Percentiles rank a stretch among this genome's conserved stretches.
These are phyloP conservation scores for Xylaria curta DNA, from an alignment of 495 filamentous ascomycete species.

Conservation along the genomic window DNA sequence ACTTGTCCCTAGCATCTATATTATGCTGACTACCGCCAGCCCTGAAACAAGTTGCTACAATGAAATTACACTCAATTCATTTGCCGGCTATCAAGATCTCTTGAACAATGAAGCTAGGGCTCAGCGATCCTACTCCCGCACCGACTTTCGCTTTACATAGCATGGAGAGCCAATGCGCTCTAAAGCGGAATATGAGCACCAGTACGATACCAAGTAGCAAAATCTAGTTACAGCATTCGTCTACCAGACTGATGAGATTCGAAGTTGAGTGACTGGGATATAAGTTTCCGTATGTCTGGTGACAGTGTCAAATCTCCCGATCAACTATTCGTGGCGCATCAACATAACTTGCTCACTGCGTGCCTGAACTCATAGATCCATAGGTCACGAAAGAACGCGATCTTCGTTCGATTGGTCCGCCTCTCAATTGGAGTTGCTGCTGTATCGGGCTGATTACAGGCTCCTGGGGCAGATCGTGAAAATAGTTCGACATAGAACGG, in stretches of 20 bases:
- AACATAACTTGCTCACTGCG: neutral
- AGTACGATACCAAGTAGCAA: constrained; percentile 2
- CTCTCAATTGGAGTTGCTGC: constrained; percentile 1
- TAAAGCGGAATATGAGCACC: neutral
- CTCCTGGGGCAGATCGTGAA: constrained; percentile 4
- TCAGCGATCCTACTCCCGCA: neutral
- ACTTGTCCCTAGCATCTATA: constrained; percentile 2
- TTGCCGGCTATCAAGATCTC: neutral
- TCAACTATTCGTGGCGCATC: neutral
- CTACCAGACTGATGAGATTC: neutral
- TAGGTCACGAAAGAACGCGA: constrained; percentile 18
- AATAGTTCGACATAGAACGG: constrained; percentile 30
- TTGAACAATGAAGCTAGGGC: neutral
- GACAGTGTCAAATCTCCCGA: neutral
- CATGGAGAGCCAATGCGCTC: neutral
- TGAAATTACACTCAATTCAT: neutral
- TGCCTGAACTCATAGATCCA: neutral
- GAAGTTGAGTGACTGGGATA: neutral
- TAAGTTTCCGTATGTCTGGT: neutral
- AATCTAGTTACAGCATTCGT: neutral
- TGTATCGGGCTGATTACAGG: neutral
- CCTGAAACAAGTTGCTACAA: neutral
- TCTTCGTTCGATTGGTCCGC: constrained; percentile 17
- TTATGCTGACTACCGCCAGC: neutral
- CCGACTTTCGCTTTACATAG: neutral